Evolutionary conservation across 805 yeast genomes (phyloP).

Genomic region (Candida michaelii): DNA sequence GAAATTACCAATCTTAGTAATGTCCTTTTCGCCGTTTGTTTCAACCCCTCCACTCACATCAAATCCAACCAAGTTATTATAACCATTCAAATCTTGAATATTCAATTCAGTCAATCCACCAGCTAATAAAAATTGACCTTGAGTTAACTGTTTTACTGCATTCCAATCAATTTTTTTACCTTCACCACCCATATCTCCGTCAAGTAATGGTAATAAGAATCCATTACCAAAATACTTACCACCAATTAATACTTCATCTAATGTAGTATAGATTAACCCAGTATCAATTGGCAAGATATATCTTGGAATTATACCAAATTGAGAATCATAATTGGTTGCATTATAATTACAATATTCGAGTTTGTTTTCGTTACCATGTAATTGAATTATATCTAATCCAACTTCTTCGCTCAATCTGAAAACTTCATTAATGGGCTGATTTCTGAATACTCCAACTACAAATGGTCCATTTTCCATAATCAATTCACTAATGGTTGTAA

Average conservation of each 20-base stretch:
- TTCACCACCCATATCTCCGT: conserved; percentile 90
- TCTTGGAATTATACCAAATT: conserved; percentile 70
- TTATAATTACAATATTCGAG: conserved; percentile 54
- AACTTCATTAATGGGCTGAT: conserved; percentile 71
- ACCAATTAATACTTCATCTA: conserved; percentile 16
- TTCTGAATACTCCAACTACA: conserved; percentile 87
- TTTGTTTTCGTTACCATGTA: conserved; percentile 68
- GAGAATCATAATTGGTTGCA: conserved; percentile 19
- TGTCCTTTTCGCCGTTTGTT: conserved; percentile 70
- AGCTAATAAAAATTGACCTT: conserved; percentile 63
- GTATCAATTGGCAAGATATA: conserved; percentile 60
- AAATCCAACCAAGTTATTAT: conserved; percentile 74
- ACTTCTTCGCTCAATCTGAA: conserved; percentile 40
- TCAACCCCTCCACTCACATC: conserved; percentile 98
- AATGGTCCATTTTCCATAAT: conserved; percentile 55
- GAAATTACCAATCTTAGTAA: conserved; percentile 58
- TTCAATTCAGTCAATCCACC: conserved; percentile 87
- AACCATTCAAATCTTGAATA: conserved; percentile 51
- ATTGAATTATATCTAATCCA: conserved; percentile 74
- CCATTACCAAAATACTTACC: conserved; percentile 21
- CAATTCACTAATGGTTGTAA: conserved; percentile 20
- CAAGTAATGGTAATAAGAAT: conserved; percentile 65
- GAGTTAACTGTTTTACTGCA: conserved; percentile 32
- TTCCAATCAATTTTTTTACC: conserved; percentile 81
- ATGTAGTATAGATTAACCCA: conserved; percentile 26